A percentile compares a stretch with the other conserved stretches of the same genome.
These are phyloP conservation scores for Sphagnum contortum DNA, from an alignment of 225 moss, liverwort and hornwort species.

Conservation along the genomic window DNA sequence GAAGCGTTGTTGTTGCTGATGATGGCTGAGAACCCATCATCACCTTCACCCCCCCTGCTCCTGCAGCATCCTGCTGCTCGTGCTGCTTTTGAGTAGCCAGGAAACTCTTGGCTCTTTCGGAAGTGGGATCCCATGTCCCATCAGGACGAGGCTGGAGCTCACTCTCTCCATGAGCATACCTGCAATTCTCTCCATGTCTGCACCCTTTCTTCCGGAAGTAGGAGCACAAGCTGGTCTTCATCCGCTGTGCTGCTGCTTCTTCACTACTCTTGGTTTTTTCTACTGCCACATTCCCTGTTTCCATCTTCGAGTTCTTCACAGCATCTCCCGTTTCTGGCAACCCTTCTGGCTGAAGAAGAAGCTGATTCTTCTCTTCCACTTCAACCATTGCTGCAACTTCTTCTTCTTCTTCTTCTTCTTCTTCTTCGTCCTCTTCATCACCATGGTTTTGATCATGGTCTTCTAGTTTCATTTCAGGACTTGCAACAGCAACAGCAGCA, in stretches of 20 bases:
- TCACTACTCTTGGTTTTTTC: too few relatives aligned
- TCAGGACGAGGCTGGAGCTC: conserved; percentile 81
- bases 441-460: too few relatives aligned
- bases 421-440: too few relatives aligned
- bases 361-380: too few relatives aligned
- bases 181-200: conserved; percentile 64
- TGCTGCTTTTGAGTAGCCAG: conserved; percentile 16
- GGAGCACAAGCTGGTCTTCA: conserved; percentile 88
- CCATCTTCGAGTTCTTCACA: too few relatives aligned
- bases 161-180: conserved; percentile 88
- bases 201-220: conserved; percentile 91
- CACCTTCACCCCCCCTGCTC: conserved; percentile 6
- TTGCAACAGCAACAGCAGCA: too few relatives aligned
- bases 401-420: too few relatives aligned
- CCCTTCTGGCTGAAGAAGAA: too few relatives aligned
- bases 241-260: background rate
- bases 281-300: too few relatives aligned
- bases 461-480: too few relatives aligned
- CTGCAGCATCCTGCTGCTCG: background rate
- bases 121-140: conserved; percentile 96
- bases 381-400: too few relatives aligned
- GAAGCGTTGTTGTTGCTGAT: background rate
- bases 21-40: conserved; percentile 9
- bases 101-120: conserved; percentile 64
- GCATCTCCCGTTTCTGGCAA: too few relatives aligned